Percentiles rank a stretch among this genome's conserved stretches.
phyloP scores from a whole-genome alignment of 345 rosid species.

The Citrus glauca region DNA sequence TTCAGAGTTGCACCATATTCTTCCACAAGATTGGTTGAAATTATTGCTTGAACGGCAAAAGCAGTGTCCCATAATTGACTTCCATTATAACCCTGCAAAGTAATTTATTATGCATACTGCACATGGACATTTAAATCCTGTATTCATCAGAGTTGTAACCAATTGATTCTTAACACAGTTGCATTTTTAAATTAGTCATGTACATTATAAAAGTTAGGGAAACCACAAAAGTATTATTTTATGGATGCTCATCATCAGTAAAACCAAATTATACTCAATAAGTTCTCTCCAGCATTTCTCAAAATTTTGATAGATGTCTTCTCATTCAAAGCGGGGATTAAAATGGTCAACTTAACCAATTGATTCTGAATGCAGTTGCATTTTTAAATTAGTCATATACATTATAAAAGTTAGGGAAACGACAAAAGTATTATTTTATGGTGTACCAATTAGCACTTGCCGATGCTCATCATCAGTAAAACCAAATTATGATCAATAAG shows the following conservation, averaged over 20 bases:
- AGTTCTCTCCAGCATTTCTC: not conserved
- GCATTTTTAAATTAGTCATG: not conserved
- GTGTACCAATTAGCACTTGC: not conserved
- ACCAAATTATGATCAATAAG: conserved; percentile 1
- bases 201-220: not conserved
- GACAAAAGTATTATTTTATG: not conserved
- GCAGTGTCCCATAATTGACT: conserved; percentile 95
- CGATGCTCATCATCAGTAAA: not conserved
- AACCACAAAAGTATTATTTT: not conserved
- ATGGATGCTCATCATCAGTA: not conserved
- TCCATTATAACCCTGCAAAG: conserved; percentile 90
- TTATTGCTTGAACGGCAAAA: conserved; percentile 82
- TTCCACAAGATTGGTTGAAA: conserved; percentile 63
- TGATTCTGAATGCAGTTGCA: not conserved
- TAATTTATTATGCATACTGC: conserved; percentile 10
- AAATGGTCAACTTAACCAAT: not conserved
- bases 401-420: not conserved
- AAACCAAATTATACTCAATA: not conserved
- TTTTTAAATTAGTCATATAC: not conserved
- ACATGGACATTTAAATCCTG: conserved; percentile 8
- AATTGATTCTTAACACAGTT: not conserved
- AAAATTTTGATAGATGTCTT: not conserved
- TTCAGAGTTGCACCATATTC: conserved; percentile 64
- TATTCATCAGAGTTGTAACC: not conserved
- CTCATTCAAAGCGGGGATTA: not conserved